Evolutionary conservation across 2,329 filamentous ascomycete genomes (phyloP).

Genomic region (Aspergillus sp.): DNA sequence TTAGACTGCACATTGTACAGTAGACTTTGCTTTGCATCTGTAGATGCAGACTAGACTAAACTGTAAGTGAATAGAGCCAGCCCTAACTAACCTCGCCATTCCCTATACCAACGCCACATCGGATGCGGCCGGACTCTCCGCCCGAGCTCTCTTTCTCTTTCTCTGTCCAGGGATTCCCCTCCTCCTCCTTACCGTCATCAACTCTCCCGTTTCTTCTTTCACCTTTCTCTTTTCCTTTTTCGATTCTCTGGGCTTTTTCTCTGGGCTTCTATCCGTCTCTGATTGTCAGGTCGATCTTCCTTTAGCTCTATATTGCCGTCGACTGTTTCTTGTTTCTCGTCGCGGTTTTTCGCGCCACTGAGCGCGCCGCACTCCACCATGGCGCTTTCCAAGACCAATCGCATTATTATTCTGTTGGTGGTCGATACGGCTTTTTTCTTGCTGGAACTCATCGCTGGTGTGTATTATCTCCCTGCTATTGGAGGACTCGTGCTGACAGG

Average conservation of each 20-base stretch:
- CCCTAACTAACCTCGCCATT: no score
- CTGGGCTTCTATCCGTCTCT: background rate
- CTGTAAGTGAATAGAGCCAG: no score
- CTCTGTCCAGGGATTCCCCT: background rate
- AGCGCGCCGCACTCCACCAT: constrained; percentile 41
- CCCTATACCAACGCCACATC: no score
- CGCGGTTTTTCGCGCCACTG: constrained; percentile 13
- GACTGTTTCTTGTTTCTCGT: constrained; percentile 1
- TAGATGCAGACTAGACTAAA: no score
- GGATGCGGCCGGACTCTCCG: no score
- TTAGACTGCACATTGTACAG: no score
- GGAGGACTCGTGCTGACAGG: constrained; percentile 8
- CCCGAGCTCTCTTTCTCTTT: background rate
- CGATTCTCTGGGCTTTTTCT: background rate
- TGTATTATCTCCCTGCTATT: constrained; percentile 13
- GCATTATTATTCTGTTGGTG: constrained; percentile 84
- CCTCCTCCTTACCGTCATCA: background rate
- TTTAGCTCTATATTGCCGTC: no score
- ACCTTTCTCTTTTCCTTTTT: background rate
- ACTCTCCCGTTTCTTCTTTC: background rate
- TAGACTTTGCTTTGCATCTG: no score
- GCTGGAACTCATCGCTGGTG: constrained; percentile 70
- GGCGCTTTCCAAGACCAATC: constrained; percentile 84
- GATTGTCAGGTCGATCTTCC: no score
- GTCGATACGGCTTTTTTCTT: constrained; percentile 89